Evolutionary conservation across 2,329 filamentous ascomycete genomes (phyloP).

Genomic region (Colletotrichum zoysiae): DNA sequence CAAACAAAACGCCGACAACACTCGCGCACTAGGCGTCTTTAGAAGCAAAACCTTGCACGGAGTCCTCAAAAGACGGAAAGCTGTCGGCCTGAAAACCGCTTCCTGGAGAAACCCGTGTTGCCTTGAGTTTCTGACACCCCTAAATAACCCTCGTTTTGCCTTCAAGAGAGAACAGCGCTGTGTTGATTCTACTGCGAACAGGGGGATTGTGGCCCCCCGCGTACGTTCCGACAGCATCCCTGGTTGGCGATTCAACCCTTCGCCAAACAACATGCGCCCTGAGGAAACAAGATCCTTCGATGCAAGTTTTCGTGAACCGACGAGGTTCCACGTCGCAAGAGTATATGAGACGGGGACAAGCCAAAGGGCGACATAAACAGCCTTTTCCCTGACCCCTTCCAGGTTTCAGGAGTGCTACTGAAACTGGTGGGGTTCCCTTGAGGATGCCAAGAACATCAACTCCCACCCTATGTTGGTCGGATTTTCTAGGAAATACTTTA

Average conservation of each 20-base stretch:
- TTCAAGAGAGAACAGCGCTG: neutral
- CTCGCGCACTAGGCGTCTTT: neutral
- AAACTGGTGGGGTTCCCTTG: conserved; percentile 29
- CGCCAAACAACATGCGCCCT: neutral
- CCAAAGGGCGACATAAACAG: neutral
- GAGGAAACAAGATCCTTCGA: neutral
- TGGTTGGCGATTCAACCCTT: neutral
- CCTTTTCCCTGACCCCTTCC: conserved; percentile 15
- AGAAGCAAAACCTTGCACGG: neutral
- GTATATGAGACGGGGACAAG: conserved; percentile 29
- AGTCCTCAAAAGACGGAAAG: neutral
- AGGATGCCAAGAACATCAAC: conserved; percentile 18
- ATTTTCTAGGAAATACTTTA: neutral
- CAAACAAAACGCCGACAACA: neutral
- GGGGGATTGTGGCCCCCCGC: neutral
- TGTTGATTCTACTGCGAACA: neutral
- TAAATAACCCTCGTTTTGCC: neutral
- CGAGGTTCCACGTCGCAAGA: conserved; percentile 19
- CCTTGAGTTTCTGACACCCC: neutral
- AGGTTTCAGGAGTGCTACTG: conserved; percentile 35
- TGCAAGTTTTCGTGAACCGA: neutral
- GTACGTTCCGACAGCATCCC: neutral
- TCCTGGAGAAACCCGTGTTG: neutral
- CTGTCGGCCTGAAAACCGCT: neutral
- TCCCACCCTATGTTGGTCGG: conserved; percentile 15